These are phyloP conservation scores for Tulasnella sp. DNA, from an alignment of 768 basidiomycete genomes.

Conservation along the genomic window DNA sequence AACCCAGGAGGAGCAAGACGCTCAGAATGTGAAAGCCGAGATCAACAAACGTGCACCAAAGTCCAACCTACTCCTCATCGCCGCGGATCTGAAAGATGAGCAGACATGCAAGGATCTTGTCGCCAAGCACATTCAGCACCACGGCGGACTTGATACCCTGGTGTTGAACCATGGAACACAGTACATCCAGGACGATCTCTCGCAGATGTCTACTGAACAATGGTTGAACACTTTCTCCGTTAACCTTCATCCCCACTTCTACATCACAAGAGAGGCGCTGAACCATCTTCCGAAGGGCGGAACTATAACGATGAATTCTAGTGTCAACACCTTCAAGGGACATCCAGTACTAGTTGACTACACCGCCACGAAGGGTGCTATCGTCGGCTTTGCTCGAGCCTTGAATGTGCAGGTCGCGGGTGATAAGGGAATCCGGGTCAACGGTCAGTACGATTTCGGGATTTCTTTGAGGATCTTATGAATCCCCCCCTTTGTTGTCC, in stretches of 20 bases:
- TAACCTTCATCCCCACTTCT: slow-evolving; percentile 36
- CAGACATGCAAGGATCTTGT: slow-evolving; percentile 29
- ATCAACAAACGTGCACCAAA: slow-evolving; percentile 32
- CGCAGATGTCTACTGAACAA: slow-evolving; percentile 29
- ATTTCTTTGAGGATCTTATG: slow-evolving; percentile 6
- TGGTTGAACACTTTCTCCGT: slow-evolving; percentile 33
- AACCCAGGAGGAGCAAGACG: slow-evolving; percentile 31
- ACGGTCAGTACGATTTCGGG: slow-evolving; percentile 24
- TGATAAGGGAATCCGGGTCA: slow-evolving; percentile 37
- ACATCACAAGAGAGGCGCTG: slow-evolving; percentile 35
- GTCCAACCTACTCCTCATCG: slow-evolving; percentile 28
- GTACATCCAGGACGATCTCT: slow-evolving; percentile 29
- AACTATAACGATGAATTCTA: slow-evolving; percentile 36
- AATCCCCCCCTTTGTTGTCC: slow-evolving; percentile 16
- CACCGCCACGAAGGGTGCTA: slow-evolving; percentile 42
- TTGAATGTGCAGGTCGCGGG: slow-evolving; percentile 40
- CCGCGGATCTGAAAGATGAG: slow-evolving; percentile 32
- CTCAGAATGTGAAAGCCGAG: slow-evolving; percentile 27
- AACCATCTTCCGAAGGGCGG: slow-evolving; percentile 32
- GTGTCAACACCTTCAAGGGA: slow-evolving; percentile 34
- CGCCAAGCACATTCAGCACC: slow-evolving; percentile 29
- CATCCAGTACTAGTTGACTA: slow-evolving; percentile 41
- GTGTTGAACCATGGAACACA: slow-evolving; percentile 34
- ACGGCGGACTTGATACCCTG: slow-evolving; percentile 29
- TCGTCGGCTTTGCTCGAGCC: slow-evolving; percentile 36